Evolutionary conservation across 805 yeast genomes (phyloP).

Genomic region (Monosporozyma servazzii): DNA sequence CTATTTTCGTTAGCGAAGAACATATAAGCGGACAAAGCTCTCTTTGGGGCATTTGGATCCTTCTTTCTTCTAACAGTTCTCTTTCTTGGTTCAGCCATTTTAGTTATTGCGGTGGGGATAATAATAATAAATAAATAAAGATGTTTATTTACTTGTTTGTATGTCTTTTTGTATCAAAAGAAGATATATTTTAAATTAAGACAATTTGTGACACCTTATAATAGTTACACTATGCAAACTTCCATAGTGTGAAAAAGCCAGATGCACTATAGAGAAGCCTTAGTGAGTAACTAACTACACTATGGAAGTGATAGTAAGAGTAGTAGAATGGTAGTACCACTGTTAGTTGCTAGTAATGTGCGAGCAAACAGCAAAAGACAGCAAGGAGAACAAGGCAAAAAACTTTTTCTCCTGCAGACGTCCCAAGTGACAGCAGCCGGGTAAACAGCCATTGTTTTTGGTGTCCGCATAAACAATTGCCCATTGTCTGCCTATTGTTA

Average conservation of each 20-base stretch:
- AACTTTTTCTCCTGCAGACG: neutral
- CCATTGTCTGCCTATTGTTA: too few species aligned
- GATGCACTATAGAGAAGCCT: neutral
- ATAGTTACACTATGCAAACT: neutral
- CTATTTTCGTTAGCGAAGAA: constrained; percentile 97
- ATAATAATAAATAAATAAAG: neutral
- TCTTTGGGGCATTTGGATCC: constrained; percentile 98
- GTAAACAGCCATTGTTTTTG: neutral
- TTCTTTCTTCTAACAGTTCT: constrained; percentile 39
- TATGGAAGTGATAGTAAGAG: neutral
- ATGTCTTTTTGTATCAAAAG: neutral
- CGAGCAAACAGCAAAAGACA: neutral
- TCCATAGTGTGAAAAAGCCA: neutral
- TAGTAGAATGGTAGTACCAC: neutral
- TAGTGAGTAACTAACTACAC: neutral
- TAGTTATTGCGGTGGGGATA: neutral
- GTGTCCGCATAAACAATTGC: neutral
- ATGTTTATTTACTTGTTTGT: neutral
- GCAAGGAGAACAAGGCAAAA: too few species aligned
- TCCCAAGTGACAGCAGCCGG: neutral
- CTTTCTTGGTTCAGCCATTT: constrained; percentile 4
- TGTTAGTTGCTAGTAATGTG: neutral
- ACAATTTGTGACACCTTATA: neutral
- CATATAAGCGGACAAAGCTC: constrained; percentile 97
- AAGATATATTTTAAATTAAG: neutral